Evolutionary conservation across 257 asterid genomes (phyloP).

Genomic region (Forsythia viridissima): DNA sequence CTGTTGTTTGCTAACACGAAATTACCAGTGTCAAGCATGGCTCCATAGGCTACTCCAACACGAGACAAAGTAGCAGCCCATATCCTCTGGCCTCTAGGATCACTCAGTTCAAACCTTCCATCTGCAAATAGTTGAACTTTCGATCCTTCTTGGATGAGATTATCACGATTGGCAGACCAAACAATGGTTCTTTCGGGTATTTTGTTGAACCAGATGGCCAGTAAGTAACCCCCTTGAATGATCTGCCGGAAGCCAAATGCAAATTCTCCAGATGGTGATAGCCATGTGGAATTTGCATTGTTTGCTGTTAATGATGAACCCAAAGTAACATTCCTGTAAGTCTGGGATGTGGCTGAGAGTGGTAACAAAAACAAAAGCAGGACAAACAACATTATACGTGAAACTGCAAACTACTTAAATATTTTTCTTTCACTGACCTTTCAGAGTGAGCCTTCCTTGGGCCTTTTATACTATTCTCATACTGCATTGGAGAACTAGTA

Average conservation of each 20-base stretch:
- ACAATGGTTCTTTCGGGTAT: background rate
- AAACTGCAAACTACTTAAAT: background rate
- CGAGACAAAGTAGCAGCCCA: background rate
- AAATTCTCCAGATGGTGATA: constrained; percentile 20
- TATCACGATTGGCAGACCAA: constrained; percentile 27
- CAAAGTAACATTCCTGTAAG: background rate
- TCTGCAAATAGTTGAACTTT: constrained; percentile 7
- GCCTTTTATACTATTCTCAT: background rate
- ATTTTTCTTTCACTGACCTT: too few relatives aligned
- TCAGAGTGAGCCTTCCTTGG: background rate
- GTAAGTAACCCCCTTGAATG: constrained; percentile 5
- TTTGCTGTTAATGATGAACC: constrained; percentile 23
- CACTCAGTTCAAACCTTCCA: constrained; percentile 14
- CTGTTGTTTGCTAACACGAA: background rate
- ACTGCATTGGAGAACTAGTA: background rate
- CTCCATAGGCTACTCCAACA: constrained; percentile 14
- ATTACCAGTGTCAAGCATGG: constrained; percentile 19
- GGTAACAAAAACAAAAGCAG: background rate
- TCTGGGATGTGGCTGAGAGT: background rate
- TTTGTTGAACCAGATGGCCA: constrained; percentile 14
- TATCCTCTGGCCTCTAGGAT: background rate
- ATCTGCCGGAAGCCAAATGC: constrained; percentile 10
- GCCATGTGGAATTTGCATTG: background rate
- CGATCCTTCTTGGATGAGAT: constrained; percentile 15
- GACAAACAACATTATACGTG: background rate